A percentile compares a stretch with the other conserved stretches of the same genome.
These are phyloP conservation scores for Cephalotrichum gorgonifer DNA, from an alignment of 2,329 filamentous ascomycete species.

Conservation along the genomic window DNA sequence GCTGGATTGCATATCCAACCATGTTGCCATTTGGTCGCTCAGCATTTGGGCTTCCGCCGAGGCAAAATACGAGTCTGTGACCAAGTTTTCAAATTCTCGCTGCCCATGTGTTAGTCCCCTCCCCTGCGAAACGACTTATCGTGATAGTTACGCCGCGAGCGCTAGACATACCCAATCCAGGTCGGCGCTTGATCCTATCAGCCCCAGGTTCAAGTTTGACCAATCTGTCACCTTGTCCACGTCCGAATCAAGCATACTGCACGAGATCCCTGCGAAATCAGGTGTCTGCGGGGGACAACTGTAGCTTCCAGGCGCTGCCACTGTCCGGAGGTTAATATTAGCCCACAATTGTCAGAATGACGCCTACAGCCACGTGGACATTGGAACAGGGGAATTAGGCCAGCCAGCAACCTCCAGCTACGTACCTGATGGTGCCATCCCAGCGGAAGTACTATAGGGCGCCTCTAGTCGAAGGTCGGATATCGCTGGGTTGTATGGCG, in stretches of 20 bases:
- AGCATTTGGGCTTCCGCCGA: background rate
- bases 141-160: background rate
- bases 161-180: background rate
- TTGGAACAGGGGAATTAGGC: no score
- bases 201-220: background rate
- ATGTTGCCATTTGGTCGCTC: background rate
- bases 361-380: no score
- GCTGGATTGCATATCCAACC: background rate
- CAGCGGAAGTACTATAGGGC: background rate
- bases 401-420: background rate
- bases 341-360: background rate
- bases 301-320: background rate
- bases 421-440: background rate
- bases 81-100: background rate
- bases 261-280: background rate
- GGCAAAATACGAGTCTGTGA: background rate
- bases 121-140: background rate
- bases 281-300: background rate
- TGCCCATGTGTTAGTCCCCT: background rate
- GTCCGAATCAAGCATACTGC: background rate
- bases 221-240: background rate
- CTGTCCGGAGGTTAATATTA: no score
- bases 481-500: background rate
- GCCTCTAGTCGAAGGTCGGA: background rate
- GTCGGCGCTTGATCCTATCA: background rate